Base-by-base conservation (phyloP, 177 flowering plant species). In the Vitis hybrid region DNA sequence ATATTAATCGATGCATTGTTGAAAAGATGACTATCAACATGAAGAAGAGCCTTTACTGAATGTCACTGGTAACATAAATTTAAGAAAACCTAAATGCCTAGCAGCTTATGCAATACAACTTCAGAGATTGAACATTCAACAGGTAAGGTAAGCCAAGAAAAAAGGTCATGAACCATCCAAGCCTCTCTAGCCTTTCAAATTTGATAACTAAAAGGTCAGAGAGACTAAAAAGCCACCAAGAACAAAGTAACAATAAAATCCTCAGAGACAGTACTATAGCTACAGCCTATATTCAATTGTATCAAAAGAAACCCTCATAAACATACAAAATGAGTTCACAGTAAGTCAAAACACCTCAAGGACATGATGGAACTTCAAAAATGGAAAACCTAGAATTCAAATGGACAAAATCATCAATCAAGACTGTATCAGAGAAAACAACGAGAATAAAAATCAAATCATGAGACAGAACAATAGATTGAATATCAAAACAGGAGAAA, bases 371-470 rank as follows among this genome's bases (percentile, higher is more conserved):
- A 51, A 21, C 56, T 5, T 64, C 7, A 33, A 12, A 50, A 50
- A 48, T 21, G 56, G 51, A 64, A 26, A 64, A 64, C 67, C 67
- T 64, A 64, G 51, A 62, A 64, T 12, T 21, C 16, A 50, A 64
- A 50, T 21, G 45, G 45, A 39, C 29, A 26, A 39, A 39, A 39
- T 51, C 14, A 16, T 9, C 14, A 21, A 64, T 50, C 15, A 13
- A 61, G 22, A 3, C 29, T 11, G 48, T 8, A 12, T 19, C 10
- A 51, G 13, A 12, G 14, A 64, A 51, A 22, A 19, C 5, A 19
- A 49, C n/a, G 22, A 49, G 16, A 50, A 50, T 8, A 31, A 21
- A 12, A 59, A 22, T 21, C 14, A 16, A 59, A 26, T 39, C 45
- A 39, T 39, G 45, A 39, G 45, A 39, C 45, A 39, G 45, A 39